Conservation (phyloP, 2,329 filamentous ascomycete genomes). For the Aspergillus luchuensis region DNA sequence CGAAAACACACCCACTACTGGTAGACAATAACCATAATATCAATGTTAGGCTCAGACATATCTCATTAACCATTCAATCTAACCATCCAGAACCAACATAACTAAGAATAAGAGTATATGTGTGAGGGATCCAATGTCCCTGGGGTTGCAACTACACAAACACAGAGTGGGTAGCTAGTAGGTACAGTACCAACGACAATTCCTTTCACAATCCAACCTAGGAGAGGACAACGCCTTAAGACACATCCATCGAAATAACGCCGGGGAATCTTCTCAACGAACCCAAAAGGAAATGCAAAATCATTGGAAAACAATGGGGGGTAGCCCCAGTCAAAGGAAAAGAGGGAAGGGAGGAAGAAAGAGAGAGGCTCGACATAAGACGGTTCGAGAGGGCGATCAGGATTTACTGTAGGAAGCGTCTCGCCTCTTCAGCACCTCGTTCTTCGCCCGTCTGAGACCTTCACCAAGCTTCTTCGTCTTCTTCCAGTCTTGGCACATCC, state of each 20-base stretch:
- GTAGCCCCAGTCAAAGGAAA: background rate
- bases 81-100: background rate
- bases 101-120: background rate
- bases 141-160: background rate
- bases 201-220: background rate
- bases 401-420: constrained; percentile 30
- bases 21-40: too few relatives aligned
- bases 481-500: constrained; percentile 48
- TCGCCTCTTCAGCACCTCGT: constrained; percentile 42
- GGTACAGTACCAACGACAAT: background rate
- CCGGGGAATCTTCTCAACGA: constrained; percentile 9
- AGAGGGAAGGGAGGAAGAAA: background rate
- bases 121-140: background rate
- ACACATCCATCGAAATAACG: background rate
- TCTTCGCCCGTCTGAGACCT: constrained; percentile 46
- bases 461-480: constrained; percentile 47
- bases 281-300: constrained; percentile 2
- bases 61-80: constrained; percentile 1
- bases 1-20: too few relatives aligned
- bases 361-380: background rate
- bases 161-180: background rate
- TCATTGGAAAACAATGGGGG: background rate
- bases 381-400: background rate
- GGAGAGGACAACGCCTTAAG: background rate
- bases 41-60: background rate